These are phyloP conservation scores for Candida nitratophila DNA, from an alignment of 805 yeast genomes.

Conservation along the genomic window DNA sequence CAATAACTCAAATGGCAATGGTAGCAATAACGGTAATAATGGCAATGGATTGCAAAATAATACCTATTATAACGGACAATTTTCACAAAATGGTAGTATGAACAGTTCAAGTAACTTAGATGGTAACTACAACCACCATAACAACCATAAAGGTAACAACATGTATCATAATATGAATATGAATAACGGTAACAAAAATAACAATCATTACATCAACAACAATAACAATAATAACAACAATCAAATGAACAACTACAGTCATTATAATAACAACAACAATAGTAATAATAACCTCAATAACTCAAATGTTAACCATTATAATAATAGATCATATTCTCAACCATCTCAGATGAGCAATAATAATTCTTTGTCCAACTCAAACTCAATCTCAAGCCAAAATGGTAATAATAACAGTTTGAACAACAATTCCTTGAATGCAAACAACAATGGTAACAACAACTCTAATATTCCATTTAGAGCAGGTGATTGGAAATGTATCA, in stretches of 20 bases:
- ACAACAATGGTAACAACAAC: slow-evolving; percentile 12
- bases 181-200: slow-evolving; percentile 6
- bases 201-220: slow-evolving; percentile 4
- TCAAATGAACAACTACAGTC: slow-evolving; percentile 6
- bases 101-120: slow-evolving; percentile 7
- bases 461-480: slow-evolving; percentile 86
- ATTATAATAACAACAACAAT: slow-evolving; percentile 12
- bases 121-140: slow-evolving; percentile 9
- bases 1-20: slow-evolving; percentile 2
- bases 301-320: slow-evolving; percentile 2
- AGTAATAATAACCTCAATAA: slow-evolving; percentile 4
- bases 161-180: background rate
- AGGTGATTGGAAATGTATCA: slow-evolving; percentile 92
- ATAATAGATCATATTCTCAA: slow-evolving; percentile 1
- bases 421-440: slow-evolving; percentile 10
- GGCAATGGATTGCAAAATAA: too few relatives aligned
- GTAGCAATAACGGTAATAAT: slow-evolving; percentile 1
- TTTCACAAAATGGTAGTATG: slow-evolving; percentile 2
- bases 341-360: slow-evolving; percentile 2
- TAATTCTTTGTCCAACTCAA: slow-evolving; percentile 6
- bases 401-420: slow-evolving; percentile 9
- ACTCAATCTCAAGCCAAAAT: slow-evolving; percentile 3
- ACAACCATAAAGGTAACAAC: slow-evolving; percentile 12
- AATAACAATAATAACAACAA: slow-evolving; percentile 9
- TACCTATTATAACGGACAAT: slow-evolving; percentile 2